Conservation (phyloP, 192 early-diverging fungal genomes). For the Dispira parvispora region DNA sequence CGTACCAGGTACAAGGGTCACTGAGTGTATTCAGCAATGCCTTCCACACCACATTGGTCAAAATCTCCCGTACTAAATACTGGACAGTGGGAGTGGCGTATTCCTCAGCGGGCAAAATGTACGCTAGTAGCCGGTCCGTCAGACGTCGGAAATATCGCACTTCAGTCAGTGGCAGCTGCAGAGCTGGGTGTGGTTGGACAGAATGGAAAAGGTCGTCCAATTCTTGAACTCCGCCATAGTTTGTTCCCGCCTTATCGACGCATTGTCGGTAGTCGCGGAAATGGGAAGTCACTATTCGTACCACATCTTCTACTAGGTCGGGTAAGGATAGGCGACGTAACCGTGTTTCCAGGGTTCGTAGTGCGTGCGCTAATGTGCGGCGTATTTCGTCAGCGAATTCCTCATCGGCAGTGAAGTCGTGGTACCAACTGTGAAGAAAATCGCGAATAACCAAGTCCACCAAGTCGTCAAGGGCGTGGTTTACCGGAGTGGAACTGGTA, state of each 20-base stretch:
- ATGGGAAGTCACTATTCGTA: neutral
- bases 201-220: conserved; percentile 1
- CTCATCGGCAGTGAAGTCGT: neutral
- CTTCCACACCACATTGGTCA: conserved; percentile 7
- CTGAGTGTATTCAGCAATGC: neutral
- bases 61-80: conserved; percentile 3
- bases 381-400: conserved; percentile 3
- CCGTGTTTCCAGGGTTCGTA: neutral
- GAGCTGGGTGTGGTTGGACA: conserved; percentile 3
- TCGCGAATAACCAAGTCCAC: neutral
- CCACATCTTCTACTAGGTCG: neutral
- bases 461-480: neutral
- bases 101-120: neutral
- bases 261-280: neutral
- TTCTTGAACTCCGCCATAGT: neutral
- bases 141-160: conserved; percentile 4
- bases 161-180: neutral
- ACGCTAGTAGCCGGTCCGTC: neutral
- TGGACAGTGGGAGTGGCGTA: neutral
- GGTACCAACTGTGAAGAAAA: conserved; percentile 8
- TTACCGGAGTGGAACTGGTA: neutral
- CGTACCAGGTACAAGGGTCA: neutral
- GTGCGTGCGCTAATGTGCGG: neutral
- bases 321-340: neutral
- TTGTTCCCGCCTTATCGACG: neutral